Evolutionary conservation across 2,329 filamentous ascomycete genomes (phyloP).

Genomic region (Karstenula rhodostoma): DNA sequence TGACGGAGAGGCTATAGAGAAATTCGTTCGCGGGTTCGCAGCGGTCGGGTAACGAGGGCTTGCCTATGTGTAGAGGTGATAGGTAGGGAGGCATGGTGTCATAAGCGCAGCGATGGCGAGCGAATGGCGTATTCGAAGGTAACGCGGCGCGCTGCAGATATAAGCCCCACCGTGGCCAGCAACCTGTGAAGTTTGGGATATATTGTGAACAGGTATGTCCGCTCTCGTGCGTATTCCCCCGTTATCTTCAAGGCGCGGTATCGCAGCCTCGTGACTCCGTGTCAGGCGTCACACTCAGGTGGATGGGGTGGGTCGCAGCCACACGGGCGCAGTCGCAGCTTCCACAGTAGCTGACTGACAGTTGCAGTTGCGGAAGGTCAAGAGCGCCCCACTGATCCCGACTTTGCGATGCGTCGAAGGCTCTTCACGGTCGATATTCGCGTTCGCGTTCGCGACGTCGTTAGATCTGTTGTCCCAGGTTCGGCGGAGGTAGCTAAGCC

Average conservation of each 20-base stretch:
- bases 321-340: constrained; percentile 35
- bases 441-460: constrained; percentile 13
- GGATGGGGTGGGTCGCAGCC: constrained; percentile 31
- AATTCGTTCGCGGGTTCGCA: constrained; percentile 68
- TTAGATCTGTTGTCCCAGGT: constrained; percentile 26
- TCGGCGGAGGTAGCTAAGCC: constrained; percentile 1
- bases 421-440: not conserved
- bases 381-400: not conserved
- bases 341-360: constrained; percentile 22
- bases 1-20: constrained; percentile 64
- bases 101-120: constrained; percentile 27
- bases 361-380: not conserved
- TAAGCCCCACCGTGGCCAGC: constrained; percentile 11
- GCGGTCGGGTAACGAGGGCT: constrained; percentile 61
- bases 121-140: constrained; percentile 13
- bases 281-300: constrained; percentile 40
- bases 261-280: constrained; percentile 14
- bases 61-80: constrained; percentile 40
- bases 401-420: not conserved
- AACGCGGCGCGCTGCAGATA: constrained; percentile 9
- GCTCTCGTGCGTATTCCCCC: constrained; percentile 8
- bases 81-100: constrained; percentile 48
- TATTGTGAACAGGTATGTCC: not conserved
- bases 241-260: not conserved
- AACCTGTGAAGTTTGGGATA: constrained; percentile 11